Evolutionary conservation across 768 basidiomycete genomes (phyloP).

Genomic region (Tricholoma furcatifolium): DNA sequence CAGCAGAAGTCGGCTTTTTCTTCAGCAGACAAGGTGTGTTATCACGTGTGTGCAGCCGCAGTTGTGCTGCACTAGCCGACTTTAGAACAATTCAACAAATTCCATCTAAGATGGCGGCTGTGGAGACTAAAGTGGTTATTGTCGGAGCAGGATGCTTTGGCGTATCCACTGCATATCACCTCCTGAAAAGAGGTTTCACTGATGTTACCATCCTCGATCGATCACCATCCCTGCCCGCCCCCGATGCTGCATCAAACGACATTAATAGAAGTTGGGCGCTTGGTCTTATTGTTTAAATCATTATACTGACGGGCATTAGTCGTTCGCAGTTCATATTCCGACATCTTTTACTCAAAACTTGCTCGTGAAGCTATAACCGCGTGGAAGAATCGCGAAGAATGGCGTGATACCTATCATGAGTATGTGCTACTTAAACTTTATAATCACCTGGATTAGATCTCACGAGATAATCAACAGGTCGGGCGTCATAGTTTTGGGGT

Average conservation of each 20-base stretch:
- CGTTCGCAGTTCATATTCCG: conserved; percentile 71
- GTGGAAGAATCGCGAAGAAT: conserved; percentile 69
- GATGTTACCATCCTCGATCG: conserved; percentile 78
- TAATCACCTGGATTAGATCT: neutral
- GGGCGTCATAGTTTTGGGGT: conserved; percentile 63
- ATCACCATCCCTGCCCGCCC: conserved; percentile 66
- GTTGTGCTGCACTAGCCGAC: too few species aligned
- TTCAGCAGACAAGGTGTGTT: too few species aligned
- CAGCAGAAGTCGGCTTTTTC: too few species aligned
- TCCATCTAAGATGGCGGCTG: neutral
- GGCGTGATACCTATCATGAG: conserved; percentile 84
- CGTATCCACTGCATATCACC: conserved; percentile 79
- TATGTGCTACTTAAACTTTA: conserved; percentile 36
- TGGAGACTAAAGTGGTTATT: conserved; percentile 50
- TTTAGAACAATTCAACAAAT: too few species aligned
- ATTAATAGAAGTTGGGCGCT: conserved; percentile 43
- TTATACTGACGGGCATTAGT: conserved; percentile 39
- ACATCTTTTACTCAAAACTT: conserved; percentile 65
- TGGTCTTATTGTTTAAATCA: too few species aligned
- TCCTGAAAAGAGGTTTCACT: conserved; percentile 66
- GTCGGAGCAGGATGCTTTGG: conserved; percentile 88
- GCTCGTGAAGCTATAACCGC: conserved; percentile 73
- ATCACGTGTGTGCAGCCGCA: too few species aligned
- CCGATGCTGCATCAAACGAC: conserved; percentile 73
- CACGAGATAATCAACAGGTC: conserved; percentile 41